These are phyloP conservation scores for Vitis cinerea DNA, from an alignment of 164 flowering plant genomes.

Conservation along the genomic window DNA sequence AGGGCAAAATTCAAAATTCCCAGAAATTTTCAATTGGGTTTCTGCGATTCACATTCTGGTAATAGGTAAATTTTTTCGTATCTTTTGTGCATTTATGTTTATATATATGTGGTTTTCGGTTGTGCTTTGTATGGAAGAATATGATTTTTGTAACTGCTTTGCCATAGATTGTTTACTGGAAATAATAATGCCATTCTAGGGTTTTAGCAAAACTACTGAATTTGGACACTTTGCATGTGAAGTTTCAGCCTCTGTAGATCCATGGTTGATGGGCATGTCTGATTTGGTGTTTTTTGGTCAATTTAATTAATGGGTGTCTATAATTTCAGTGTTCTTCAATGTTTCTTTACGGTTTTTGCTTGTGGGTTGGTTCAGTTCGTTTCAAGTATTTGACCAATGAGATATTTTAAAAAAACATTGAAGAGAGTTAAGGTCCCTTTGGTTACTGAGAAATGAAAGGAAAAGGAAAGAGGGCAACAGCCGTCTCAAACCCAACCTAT, in stretches of 20 bases:
- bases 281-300: neutral
- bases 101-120: neutral
- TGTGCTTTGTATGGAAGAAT: neutral
- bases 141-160: neutral
- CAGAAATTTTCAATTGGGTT: conserved; percentile 2
- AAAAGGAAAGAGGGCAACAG: neutral
- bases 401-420: neutral
- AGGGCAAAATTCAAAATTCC: neutral
- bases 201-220: neutral
- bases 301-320: neutral
- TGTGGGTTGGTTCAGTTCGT: neutral
- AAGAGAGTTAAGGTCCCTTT: neutral
- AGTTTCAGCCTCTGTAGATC: neutral
- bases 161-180: neutral
- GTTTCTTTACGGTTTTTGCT: neutral
- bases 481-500: too few relatives aligned
- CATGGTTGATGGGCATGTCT: neutral
- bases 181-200: neutral
- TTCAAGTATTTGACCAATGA: conserved; percentile 1
- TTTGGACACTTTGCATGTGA: neutral
- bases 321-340: neutral
- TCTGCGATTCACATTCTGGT: neutral
- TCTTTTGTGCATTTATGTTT: neutral
- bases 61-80: conserved; percentile 11
- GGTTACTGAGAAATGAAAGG: neutral